These are phyloP conservation scores for Seiridium unicorne DNA, from an alignment of 2,329 filamentous ascomycete species.

Conservation along the genomic window DNA sequence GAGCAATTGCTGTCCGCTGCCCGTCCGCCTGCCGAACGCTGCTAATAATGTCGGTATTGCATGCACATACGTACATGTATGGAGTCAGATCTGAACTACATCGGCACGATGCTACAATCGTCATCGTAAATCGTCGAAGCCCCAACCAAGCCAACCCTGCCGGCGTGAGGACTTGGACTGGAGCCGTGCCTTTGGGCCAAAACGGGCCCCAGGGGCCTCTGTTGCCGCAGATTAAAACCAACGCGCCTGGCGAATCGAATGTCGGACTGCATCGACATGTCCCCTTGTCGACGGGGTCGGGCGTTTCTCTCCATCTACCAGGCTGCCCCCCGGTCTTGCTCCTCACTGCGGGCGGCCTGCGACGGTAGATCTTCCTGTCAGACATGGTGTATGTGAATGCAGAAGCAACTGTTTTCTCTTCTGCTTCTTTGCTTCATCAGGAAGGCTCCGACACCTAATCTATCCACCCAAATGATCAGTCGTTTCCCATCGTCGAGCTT, in stretches of 20 bases:
- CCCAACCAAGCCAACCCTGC: not conserved
- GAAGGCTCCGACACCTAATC: not conserved
- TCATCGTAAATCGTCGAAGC: not conserved
- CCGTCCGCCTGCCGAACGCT: too few species aligned
- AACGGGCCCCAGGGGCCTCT: not conserved
- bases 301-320: not conserved
- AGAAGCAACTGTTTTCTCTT: not conserved
- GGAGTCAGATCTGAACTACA: not conserved
- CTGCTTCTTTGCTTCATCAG: not conserved
- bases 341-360: not conserved
- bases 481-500: conserved; percentile 1
- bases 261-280: not conserved
- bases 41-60: too few species aligned
- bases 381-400: not conserved
- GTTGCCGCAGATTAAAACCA: not conserved
- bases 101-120: not conserved
- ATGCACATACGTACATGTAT: not conserved
- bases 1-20: too few species aligned
- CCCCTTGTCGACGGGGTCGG: not conserved
- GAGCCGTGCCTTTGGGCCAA: not conserved
- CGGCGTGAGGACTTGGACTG: not conserved
- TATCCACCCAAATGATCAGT: not conserved
- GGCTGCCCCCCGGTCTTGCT: not conserved
- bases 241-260: not conserved
- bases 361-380: not conserved